Evolutionary conservation across 2,329 filamentous ascomycete genomes (phyloP).

Genomic region (Cladophialophora exuberans): DNA sequence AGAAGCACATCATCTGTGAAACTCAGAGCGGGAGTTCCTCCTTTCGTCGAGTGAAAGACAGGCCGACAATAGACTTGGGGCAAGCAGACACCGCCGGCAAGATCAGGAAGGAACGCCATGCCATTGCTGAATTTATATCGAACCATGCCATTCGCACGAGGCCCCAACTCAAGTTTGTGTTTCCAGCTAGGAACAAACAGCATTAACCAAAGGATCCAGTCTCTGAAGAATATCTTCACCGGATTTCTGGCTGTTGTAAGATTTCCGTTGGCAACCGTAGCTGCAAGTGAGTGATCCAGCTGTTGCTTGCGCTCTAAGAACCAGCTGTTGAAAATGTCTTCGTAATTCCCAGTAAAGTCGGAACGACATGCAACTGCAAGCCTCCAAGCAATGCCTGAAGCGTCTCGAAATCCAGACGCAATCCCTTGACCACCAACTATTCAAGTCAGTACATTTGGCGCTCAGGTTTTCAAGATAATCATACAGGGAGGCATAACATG

Average conservation of each 20-base stretch:
- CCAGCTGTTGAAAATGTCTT: slow-evolving; percentile 37
- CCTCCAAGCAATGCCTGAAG: slow-evolving; percentile 42
- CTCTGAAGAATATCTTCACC: slow-evolving; percentile 38
- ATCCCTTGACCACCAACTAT: slow-evolving; percentile 48
- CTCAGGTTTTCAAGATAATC: slow-evolving; percentile 10
- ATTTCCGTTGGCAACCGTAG: slow-evolving; percentile 40
- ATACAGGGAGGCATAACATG: slow-evolving; percentile 57
- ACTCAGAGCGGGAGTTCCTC: slow-evolving; percentile 7
- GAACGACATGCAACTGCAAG: slow-evolving; percentile 36
- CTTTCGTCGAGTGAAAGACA: not conserved
- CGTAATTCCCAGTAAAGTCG: slow-evolving; percentile 26
- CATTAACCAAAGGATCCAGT: slow-evolving; percentile 39
- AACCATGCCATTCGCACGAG: slow-evolving; percentile 37
- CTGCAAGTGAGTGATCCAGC: slow-evolving; percentile 39
- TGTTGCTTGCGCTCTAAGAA: slow-evolving; percentile 43
- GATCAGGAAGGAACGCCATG: slow-evolving; percentile 39
- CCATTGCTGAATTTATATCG: slow-evolving; percentile 36
- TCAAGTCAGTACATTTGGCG: not conserved
- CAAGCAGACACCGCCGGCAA: slow-evolving; percentile 38
- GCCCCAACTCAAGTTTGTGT: slow-evolving; percentile 36
- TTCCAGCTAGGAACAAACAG: slow-evolving; percentile 39
- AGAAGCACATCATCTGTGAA: slow-evolving; percentile 42
- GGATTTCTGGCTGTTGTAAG: slow-evolving; percentile 37
- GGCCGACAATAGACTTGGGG: slow-evolving; percentile 40
- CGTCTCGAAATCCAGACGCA: slow-evolving; percentile 45